Base-by-base conservation (phyloP, 495 filamentous ascomycete genomes). In the Apodospora peruviana region DNA sequence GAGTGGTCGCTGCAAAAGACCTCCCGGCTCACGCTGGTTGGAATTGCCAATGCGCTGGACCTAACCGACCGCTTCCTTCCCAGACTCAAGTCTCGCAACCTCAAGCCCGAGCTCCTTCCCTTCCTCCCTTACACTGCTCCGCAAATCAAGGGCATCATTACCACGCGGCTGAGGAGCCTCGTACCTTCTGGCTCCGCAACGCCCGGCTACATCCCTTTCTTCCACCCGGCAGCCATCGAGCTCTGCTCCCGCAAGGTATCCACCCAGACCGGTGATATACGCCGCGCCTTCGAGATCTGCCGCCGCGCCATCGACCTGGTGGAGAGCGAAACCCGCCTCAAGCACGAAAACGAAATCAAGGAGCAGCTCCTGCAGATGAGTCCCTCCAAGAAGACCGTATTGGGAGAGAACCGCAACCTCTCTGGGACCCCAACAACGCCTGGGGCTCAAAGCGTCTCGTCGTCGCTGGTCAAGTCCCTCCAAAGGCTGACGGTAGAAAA, bases 21-120 rank as follows among this genome's bases (percentile, higher is more conserved):
- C 4, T 96, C 91, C 2, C 81, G 80, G 9, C 80, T 99, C 2
- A 69, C 91, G 19, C 68, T 97, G 20, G 78, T 99, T 34, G 93
- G 93, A 34, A 96, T 99, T 58, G 94, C 93, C 42, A 99, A 99
- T 58, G 94, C 93, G 2, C 76, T 99, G 45, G 93, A 99, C 59
- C 70, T 99, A 35, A 96, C 94, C 0, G 91, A 96, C 59, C 87
- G 94, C 17, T 95, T 96, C 51, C 80, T 99, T 16, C 93, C 94
- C 27, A 86, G 93, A 10, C 76, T 99, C 19, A 97, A 96, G 69
- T 85, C 90, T 2, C 86, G 90, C 42, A 91, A 91, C 52, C 70
- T 97, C 45, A 93, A 89, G 66, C 93, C 93, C 12, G 82, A 85
- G 36, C 76, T 96, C 1, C 81, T 99, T 14, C 90, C 93, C 3